Evolutionary conservation across 768 basidiomycete species (phyloP).

Genomic region (Asterophora lycoperdoides): DNA sequence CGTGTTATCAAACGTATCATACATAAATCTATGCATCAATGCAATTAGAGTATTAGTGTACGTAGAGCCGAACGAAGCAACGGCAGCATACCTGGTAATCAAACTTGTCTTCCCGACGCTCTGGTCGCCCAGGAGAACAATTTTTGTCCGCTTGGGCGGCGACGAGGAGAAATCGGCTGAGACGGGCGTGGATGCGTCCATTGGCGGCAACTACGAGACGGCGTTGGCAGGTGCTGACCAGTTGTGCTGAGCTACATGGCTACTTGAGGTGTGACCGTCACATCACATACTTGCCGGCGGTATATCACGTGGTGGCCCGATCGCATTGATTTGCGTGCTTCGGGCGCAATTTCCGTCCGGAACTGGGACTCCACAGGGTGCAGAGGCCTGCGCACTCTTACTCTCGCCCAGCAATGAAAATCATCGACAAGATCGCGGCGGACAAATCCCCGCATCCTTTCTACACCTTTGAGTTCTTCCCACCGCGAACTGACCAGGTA

Average conservation of each 20-base stretch:
- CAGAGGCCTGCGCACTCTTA: not conserved
- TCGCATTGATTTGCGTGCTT: not conserved
- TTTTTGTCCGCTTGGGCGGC: constrained; percentile 92
- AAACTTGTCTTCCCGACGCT: constrained; percentile 98
- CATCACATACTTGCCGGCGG: constrained; percentile 10
- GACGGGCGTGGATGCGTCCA: constrained; percentile 62
- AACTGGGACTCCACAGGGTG: too few relatives aligned
- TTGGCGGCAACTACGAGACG: constrained; percentile 16
- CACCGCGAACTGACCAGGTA: constrained; percentile 89
- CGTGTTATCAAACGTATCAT: constrained; percentile 99
- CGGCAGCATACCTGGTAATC: constrained; percentile 74
- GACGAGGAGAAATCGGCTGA: constrained; percentile 83
- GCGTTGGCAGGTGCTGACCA: constrained; percentile 2
- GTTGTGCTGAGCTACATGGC: not conserved
- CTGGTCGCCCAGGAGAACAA: constrained; percentile 94
- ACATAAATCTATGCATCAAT: constrained; percentile 75
- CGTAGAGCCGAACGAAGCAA: constrained; percentile 3
- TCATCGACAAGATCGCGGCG: constrained; percentile 61
- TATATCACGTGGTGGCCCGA: constrained; percentile 13
- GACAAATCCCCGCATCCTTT: constrained; percentile 54
- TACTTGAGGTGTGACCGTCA: constrained; percentile 5
- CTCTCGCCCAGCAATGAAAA: constrained; percentile 51
- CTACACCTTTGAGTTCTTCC: constrained; percentile 96
- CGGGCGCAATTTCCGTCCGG: not conserved
- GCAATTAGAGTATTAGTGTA: constrained; percentile 4